Conservation (phyloP, 495 filamentous ascomycete genomes). For the Trichoderma virens region DNA sequence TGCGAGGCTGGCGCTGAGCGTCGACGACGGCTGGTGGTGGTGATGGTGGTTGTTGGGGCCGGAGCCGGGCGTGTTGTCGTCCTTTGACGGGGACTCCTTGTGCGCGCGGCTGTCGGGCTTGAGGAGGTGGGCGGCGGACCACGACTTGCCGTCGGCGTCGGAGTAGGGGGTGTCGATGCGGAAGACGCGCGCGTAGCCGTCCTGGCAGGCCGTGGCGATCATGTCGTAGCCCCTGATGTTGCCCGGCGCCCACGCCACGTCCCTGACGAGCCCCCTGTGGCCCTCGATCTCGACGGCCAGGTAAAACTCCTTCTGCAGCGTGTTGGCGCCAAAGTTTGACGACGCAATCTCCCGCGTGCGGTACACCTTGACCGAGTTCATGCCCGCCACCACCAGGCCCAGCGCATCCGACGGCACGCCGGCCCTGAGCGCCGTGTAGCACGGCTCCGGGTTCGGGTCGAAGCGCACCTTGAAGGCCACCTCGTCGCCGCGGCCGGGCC, state of each 20-base stretch:
- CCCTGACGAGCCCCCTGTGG: slow-evolving; percentile 71
- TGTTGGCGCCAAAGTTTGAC: slow-evolving; percentile 40
- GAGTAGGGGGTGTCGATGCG: slow-evolving; percentile 56
- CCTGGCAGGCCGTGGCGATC: slow-evolving; percentile 85
- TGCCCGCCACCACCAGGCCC: slow-evolving; percentile 72
- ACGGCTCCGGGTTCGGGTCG: slow-evolving; percentile 72
- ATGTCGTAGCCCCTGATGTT: slow-evolving; percentile 81
- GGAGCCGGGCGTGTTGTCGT: background rate
- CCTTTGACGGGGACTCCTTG: background rate
- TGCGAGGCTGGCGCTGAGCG: slow-evolving; percentile 54
- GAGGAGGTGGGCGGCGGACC: slow-evolving; percentile 25
- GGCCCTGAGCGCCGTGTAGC: slow-evolving; percentile 65
- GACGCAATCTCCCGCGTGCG: slow-evolving; percentile 57
- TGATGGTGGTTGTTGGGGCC: slow-evolving; percentile 16
- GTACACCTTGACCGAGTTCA: slow-evolving; percentile 72
- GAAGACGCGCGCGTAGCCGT: slow-evolving; percentile 81
- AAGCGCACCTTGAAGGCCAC: slow-evolving; percentile 78
- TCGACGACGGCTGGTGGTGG: slow-evolving; percentile 32
- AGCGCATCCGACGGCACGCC: slow-evolving; percentile 67
- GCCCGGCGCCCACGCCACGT: slow-evolving; percentile 87
- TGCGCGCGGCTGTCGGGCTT: slow-evolving; percentile 8
- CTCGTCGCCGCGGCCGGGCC: slow-evolving; percentile 65
- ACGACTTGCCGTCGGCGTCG: slow-evolving; percentile 22
- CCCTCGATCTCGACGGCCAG: slow-evolving; percentile 64
- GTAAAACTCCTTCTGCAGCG: slow-evolving; percentile 59